Percentiles rank a stretch among this genome's conserved stretches.
These are phyloP conservation scores for Aspergillus neoniger DNA, from an alignment of 2,329 filamentous ascomycete species.

Conservation along the genomic window DNA sequence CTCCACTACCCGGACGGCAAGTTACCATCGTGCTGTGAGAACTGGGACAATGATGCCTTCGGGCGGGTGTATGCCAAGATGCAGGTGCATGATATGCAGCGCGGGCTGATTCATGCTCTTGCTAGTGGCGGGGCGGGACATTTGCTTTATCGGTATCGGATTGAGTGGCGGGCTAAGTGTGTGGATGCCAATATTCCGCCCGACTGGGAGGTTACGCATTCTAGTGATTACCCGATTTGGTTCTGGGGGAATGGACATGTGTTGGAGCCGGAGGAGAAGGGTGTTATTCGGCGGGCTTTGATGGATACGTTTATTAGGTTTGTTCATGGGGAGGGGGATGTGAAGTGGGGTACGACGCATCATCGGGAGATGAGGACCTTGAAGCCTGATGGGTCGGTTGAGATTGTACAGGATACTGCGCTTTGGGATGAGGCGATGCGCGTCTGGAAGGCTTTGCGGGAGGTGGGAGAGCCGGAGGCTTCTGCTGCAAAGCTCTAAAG, in stretches of 20 bases:
- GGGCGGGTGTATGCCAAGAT: slow-evolving; percentile 59
- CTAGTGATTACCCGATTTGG: slow-evolving; percentile 57
- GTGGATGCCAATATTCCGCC: slow-evolving; percentile 46
- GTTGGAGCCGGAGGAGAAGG: slow-evolving; percentile 49
- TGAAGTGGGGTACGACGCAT: slow-evolving; percentile 29
- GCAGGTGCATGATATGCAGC: slow-evolving; percentile 56
- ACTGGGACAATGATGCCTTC: slow-evolving; percentile 55
- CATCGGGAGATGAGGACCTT: slow-evolving; percentile 47
- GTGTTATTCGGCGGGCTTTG: slow-evolving; percentile 35
- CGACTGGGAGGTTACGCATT: slow-evolving; percentile 58
- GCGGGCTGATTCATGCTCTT: slow-evolving; percentile 53
- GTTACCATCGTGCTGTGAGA: slow-evolving; percentile 42
- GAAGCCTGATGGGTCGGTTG: slow-evolving; percentile 48
- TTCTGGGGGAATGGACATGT: slow-evolving; percentile 54
- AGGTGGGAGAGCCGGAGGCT: slow-evolving; percentile 18
- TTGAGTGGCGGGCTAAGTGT: slow-evolving; percentile 56
- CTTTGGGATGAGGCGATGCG: slow-evolving; percentile 50
- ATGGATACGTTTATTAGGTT: slow-evolving; percentile 34
- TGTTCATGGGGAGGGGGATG: slow-evolving; percentile 23
- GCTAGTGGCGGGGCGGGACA: slow-evolving; percentile 45
- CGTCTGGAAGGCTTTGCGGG: slow-evolving; percentile 47
- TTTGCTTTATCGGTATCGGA: slow-evolving; percentile 55
- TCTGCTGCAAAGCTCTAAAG: slow-evolving; percentile 12
- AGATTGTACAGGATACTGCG: slow-evolving; percentile 47
- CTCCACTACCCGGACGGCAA: slow-evolving; percentile 47